Evolutionary conservation across 805 yeast genomes (phyloP), one percentile per base, ranked within the genome.

Genomic region (Wickerhamomyces hampshirensis): DNA sequence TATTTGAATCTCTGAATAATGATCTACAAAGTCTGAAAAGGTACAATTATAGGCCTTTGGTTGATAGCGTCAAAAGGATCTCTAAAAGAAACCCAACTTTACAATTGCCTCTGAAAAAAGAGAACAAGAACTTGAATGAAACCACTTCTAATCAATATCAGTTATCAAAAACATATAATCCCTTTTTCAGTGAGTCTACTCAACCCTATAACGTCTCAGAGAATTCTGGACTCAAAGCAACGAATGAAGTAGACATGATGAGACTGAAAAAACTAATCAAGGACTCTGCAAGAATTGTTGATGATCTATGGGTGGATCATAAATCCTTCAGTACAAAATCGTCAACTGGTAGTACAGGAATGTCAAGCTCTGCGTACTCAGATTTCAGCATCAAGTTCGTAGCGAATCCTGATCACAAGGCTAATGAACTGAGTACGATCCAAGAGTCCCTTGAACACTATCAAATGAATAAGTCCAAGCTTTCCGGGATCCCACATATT

Each of bases 1-100:
- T 50, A n/a, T 30, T 48, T 18, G 54, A 50, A 29, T 45, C 52
- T 1, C 23, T 50, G 18, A 50, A 45, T 27, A 47, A 46, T 23
- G 55, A 51, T 5, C 33, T 51, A 3, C 39, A 39, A 13, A 38
- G 42, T 16, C 14, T 51, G 23, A 46, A 42, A 30, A 37, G 55
- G 23, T 45, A 30, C 26, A 46, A 46, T 24, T 40, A 47, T 31
- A 39, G 37, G 5, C 55, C 55, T 1, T 27, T 50, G 5, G 4
- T 45, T 4, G 23, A 31, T 0, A 37, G 50, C 5, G 19, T 50
- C 4, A 37, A 33, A 27, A 30, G 52, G 8, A 33, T 37, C 2
- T 18, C 32, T 1, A 18, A 23, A 4, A 19, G 6, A 17, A 21
- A 21, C 7, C 24, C 7, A 21, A 11, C n/a, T n/a, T n/a, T n/a